These are phyloP conservation scores for Cutaneotrichosporon sp. DNA, from an alignment of 1,284 basidiomycete genomes.

Conservation along the genomic window DNA sequence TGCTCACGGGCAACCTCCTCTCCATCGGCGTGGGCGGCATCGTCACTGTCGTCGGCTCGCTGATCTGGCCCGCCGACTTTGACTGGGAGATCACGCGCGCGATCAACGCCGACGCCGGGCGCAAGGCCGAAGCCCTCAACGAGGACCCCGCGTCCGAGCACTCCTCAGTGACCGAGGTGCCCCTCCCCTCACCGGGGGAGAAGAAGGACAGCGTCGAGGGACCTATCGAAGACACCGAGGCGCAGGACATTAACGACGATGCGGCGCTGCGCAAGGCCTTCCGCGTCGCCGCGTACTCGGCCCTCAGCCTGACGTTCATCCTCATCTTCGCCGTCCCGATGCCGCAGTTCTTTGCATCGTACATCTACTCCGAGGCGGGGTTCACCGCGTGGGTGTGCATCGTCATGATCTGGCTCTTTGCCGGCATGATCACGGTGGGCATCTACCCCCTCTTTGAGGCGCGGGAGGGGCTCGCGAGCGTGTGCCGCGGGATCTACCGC, in stretches of 20 bases:
- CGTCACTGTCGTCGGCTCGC: conserved; percentile 65
- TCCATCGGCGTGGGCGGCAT: conserved; percentile 80
- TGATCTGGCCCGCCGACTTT: conserved; percentile 73
- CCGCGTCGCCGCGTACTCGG: conserved; percentile 71
- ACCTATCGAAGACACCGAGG: conserved; percentile 14
- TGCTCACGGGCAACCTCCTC: conserved; percentile 80
- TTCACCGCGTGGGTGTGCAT: conserved; percentile 66
- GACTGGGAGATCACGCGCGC: conserved; percentile 75
- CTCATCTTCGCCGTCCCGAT: conserved; percentile 68
- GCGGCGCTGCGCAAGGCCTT: conserved; percentile 67
- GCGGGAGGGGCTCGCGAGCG: conserved; percentile 63
- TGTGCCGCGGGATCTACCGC: conserved; percentile 42
- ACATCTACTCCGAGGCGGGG: conserved; percentile 67
- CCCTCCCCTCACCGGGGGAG: conserved; percentile 25
- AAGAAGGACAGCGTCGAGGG: conserved; percentile 5
- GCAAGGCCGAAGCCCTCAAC: background rate
- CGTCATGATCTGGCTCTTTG: conserved; percentile 80
- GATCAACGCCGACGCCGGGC: conserved; percentile 59
- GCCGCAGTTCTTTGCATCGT: conserved; percentile 76
- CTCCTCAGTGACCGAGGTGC: background rate
- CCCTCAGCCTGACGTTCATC: conserved; percentile 59
- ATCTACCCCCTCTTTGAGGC: conserved; percentile 86
- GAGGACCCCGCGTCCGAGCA: background rate
- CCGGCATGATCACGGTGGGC: conserved; percentile 71
- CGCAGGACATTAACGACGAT: conserved; percentile 15